These are phyloP conservation scores for Fusarium sp. DNA, from an alignment of 2,329 filamentous ascomycete genomes.

Conservation along the genomic window DNA sequence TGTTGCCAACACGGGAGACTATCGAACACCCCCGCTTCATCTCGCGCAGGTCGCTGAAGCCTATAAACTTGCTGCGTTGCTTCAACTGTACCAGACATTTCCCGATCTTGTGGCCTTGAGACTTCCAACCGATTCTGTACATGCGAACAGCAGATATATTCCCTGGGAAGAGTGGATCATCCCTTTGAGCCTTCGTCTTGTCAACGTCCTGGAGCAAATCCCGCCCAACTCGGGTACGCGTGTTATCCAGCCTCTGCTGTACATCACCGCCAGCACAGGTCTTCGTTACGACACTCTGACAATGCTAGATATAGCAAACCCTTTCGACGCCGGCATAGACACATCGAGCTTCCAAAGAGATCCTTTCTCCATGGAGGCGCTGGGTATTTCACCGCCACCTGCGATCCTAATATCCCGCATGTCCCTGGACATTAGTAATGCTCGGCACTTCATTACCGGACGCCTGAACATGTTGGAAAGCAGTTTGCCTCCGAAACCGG, in stretches of 20 bases:
- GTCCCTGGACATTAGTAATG: conserved; percentile 55
- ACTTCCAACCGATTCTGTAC: conserved; percentile 45
- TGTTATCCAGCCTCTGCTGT: conserved; percentile 55
- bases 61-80: conserved; percentile 55
- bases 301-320: conserved; percentile 33
- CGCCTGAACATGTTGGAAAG: conserved; percentile 56
- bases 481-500: conserved; percentile 58
- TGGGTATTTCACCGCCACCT: conserved; percentile 23
- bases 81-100: conserved; percentile 59
- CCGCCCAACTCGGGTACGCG: conserved; percentile 54
- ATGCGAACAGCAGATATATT: conserved; percentile 41
- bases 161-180: conserved; percentile 56
- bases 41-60: conserved; percentile 56
- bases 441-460: conserved; percentile 56
- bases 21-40: conserved; percentile 49
- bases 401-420: conserved; percentile 43
- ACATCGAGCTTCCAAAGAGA: conserved; percentile 5
- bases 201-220: conserved; percentile 53
- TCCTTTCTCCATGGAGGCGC: conserved; percentile 30
- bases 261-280: conserved; percentile 55
- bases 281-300: conserved; percentile 47
- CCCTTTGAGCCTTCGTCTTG: conserved; percentile 52
- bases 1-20: conserved; percentile 51
- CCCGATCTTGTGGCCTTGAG: conserved; percentile 53
- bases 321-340: conserved; percentile 25